Evolutionary conservation across 2,329 filamentous ascomycete species (phyloP).

Genomic region (Mollisia scopiformis): DNA sequence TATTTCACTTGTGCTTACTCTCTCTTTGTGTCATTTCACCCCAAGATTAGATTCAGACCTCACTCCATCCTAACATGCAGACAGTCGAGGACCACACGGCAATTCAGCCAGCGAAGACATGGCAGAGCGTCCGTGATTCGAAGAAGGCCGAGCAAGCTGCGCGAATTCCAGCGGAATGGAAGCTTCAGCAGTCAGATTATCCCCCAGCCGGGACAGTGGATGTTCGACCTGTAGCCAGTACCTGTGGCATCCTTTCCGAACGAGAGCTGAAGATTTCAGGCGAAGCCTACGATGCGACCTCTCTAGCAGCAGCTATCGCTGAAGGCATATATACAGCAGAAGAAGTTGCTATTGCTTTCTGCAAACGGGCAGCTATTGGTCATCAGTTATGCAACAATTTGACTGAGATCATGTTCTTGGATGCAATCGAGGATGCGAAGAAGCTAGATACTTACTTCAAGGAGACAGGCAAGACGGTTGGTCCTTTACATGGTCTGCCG

Average conservation of each 20-base stretch:
- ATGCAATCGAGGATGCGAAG: slow-evolving; percentile 37
- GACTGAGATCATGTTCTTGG: slow-evolving; percentile 49
- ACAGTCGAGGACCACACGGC: background rate
- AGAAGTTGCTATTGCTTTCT: slow-evolving; percentile 47
- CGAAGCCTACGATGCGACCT: slow-evolving; percentile 25
- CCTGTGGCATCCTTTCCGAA: slow-evolving; percentile 20
- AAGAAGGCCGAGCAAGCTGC: slow-evolving; percentile 25
- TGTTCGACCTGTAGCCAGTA: slow-evolving; percentile 16
- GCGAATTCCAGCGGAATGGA: slow-evolving; percentile 24
- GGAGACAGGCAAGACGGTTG: slow-evolving; percentile 36
- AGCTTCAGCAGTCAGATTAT: slow-evolving; percentile 9
- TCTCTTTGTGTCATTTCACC: no score
- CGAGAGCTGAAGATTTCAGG: slow-evolving; percentile 25
- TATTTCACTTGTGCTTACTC: no score
- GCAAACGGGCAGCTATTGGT: slow-evolving; percentile 49
- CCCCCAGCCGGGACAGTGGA: slow-evolving; percentile 12
- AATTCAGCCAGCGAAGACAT: slow-evolving; percentile 2
- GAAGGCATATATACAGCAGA: slow-evolving; percentile 23
- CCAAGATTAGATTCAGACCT: background rate
- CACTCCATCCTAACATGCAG: background rate
- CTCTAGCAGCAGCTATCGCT: slow-evolving; percentile 21
- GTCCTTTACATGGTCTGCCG: slow-evolving; percentile 14
- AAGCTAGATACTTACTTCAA: slow-evolving; percentile 47
- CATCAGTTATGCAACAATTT: slow-evolving; percentile 47
- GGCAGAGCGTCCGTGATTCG: slow-evolving; percentile 22